Base-by-base conservation (phyloP, 176 grass and related monocot genomes). In the Zea luxurians region DNA sequence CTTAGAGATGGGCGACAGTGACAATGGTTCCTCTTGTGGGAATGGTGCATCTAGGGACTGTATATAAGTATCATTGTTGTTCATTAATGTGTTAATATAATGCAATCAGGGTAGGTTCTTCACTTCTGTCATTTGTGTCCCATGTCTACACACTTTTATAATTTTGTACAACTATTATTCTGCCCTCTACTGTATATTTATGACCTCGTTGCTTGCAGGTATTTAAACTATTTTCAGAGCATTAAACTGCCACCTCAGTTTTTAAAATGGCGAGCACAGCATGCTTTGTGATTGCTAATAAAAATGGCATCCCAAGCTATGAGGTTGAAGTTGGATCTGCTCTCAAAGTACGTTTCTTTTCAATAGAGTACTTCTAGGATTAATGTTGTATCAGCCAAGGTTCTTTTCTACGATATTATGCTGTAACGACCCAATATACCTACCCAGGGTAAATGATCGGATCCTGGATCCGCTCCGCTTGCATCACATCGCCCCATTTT, bases 281-380 rank as follows among this genome's bases (percentile, higher is more conserved):
- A 7, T 92, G 91, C 77, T 97, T 97, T 16, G 77, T 88, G 36
- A 88, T 97, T 53, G 83, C 92, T 54, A 85, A 85, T 72, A 93
- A 87, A 66, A 92, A 97, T 48, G 87, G 92, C 74, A 92, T 97
- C 71, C 91, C 85, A 15, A 85, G 92, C 27, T 97, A 92, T 38
- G 85, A 92, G 78, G 89, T 89, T 90, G 89, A 94, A 94, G 82
- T 93, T 81, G 89, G 89, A 46, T 97, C 84, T 60, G 83, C 84
- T 45, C 76, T 80, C 53, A 97, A 89, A 63, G 91, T 91, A 88
- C 20, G 53, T 5, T 52, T 61, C 13, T 67, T 52, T 75, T 27
- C 35, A 68, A 9, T 67, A 7, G 27, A 27, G 27, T 16, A 53
- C 67, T 42, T 36, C 10, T 52, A 69, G n/a, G 34, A 61, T 80